These are phyloP conservation scores for Cyberlindnera lachancei DNA, from an alignment of 805 yeast species.

Conservation along the genomic window DNA sequence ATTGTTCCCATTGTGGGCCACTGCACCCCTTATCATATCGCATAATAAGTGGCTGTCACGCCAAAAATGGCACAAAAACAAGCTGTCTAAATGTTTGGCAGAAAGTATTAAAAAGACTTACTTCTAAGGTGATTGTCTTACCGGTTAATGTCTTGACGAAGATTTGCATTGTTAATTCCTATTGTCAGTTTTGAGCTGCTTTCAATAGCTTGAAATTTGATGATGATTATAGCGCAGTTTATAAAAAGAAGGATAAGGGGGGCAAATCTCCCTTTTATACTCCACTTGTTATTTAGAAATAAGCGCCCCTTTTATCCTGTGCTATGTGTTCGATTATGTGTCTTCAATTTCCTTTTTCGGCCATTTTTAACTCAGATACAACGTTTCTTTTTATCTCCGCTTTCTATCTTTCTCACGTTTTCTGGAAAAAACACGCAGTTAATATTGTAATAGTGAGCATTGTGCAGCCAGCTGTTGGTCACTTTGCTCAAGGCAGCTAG, in stretches of 20 bases:
- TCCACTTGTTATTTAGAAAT: background rate
- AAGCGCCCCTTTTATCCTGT: background rate
- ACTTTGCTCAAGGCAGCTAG: no score
- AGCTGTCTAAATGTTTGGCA: background rate
- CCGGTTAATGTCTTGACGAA: conserved; percentile 88
- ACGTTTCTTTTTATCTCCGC: no score
- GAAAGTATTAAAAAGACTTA: conserved; percentile 16
- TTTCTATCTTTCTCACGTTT: no score
- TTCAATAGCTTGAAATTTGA: background rate
- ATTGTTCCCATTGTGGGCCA: background rate
- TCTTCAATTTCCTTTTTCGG: no score
- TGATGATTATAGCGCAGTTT: background rate
- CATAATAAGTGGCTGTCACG: conserved; percentile 3
- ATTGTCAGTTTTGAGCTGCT: conserved; percentile 15
- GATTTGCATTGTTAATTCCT: conserved; percentile 54
- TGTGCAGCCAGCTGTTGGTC: no score
- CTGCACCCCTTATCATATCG: background rate
- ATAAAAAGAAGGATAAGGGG: background rate
- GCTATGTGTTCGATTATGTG: no score
- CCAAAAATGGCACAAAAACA: background rate
- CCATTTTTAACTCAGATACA: no score
- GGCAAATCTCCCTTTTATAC: background rate
- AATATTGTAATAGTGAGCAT: no score
- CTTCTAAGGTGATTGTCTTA: conserved; percentile 78
- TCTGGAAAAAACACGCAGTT: no score